phyloP scores from a whole-genome alignment of 768 basidiomycete species.

The Trametes coccinea region DNA sequence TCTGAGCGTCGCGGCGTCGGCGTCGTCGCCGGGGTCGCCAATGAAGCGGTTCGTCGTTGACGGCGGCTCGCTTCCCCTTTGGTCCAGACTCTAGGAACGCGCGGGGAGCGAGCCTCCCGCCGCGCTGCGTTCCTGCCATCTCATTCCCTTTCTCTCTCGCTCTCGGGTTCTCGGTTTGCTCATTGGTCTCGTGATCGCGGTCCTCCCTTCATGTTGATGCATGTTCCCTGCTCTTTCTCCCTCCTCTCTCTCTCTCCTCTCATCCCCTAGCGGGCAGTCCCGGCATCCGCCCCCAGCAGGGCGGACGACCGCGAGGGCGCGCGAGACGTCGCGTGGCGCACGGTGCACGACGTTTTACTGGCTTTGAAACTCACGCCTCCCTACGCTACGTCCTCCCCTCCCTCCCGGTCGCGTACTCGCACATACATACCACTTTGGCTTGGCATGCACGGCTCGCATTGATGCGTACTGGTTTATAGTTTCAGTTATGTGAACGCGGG shows the following conservation, averaged over 20 bases:
- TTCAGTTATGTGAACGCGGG: not conserved
- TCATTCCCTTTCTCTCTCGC: not conserved
- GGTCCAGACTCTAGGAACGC: not conserved
- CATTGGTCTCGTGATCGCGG: not conserved
- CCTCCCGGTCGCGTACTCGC: too few relatives aligned
- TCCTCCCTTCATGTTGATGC: not conserved
- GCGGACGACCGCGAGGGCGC: conserved; percentile 10
- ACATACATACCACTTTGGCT: too few relatives aligned
- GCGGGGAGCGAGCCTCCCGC: conserved; percentile 22
- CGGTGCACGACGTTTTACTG: conserved; percentile 13
- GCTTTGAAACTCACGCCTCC: not conserved
- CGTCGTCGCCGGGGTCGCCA: not conserved
- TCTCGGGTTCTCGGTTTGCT: not conserved
- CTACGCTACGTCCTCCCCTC: too few relatives aligned
- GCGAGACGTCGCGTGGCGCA: not conserved
- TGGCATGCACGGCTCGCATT: not conserved
- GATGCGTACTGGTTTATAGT: not conserved
- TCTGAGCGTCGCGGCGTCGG: conserved; percentile 3
- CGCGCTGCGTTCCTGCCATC: not conserved
- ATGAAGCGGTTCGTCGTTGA: conserved; percentile 6
- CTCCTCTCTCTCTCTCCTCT: not conserved
- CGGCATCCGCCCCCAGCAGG: conserved; percentile 7
- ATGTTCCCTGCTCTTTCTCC: not conserved
- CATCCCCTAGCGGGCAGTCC: conserved; percentile 13
- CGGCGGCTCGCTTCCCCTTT: conserved; percentile 13